These are phyloP conservation scores for Echinosophora koreensis DNA, from an alignment of 306 rosid species.

Conservation along the genomic window DNA sequence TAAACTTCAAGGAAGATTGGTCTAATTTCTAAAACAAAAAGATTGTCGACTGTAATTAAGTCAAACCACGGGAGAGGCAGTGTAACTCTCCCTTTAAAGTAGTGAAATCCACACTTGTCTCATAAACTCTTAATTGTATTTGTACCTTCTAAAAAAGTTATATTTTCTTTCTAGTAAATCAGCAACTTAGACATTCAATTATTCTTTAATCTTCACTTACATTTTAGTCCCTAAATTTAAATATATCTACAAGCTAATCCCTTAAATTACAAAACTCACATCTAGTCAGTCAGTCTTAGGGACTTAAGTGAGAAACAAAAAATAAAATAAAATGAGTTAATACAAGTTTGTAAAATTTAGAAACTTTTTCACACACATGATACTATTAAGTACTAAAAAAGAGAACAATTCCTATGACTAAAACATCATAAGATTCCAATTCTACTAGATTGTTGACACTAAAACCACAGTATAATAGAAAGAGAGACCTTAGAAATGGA, in stretches of 20 bases:
- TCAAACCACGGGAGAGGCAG: no score
- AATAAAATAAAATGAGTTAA: background rate
- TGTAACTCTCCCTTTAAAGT: background rate
- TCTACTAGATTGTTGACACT: background rate
- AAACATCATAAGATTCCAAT: no score
- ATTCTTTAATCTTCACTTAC: no score
- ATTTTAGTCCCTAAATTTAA: no score
- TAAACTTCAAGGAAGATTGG: no score
- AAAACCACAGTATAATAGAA: background rate
- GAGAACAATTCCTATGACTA: no score
- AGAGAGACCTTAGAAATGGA: constrained; percentile 70
- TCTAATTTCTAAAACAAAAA: no score
- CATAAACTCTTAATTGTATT: background rate
- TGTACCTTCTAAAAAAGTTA: background rate
- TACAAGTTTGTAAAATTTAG: no score
- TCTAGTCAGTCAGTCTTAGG: no score
- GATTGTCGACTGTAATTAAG: no score
- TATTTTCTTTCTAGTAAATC: background rate
- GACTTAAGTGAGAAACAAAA: background rate
- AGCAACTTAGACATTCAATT: background rate
- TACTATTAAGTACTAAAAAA: no score
- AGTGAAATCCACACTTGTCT: background rate
- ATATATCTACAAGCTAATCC: background rate
- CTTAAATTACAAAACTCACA: background rate
- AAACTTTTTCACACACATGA: no score